Conservation (phyloP, 1,284 basidiomycete species). For the Ustilago trichophora region DNA sequence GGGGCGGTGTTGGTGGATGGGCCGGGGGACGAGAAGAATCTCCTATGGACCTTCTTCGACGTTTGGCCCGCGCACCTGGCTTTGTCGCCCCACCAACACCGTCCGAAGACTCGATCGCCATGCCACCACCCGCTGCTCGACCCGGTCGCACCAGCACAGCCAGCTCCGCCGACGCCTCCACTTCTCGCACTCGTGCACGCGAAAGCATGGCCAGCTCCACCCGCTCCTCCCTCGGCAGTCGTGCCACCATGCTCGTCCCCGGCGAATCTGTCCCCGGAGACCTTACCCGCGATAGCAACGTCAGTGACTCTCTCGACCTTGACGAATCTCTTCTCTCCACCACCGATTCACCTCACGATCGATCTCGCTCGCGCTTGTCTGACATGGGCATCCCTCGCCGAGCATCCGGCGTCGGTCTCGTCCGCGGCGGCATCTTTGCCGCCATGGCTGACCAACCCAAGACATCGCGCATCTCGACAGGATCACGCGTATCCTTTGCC, state of each 20-base stretch:
- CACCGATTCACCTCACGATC: conserved; percentile 1
- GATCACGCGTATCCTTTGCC: conserved; percentile 42
- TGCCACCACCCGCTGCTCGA: conserved; percentile 29
- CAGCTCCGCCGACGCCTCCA: conserved; percentile 10
- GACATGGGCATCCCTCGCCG: conserved; percentile 40
- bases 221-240: conserved; percentile 18
- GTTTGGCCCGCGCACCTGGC: conserved; percentile 41
- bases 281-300: conserved; percentile 41
- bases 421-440: conserved; percentile 44
- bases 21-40: conserved; percentile 48
- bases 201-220: conserved; percentile 23
- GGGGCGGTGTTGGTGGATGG: conserved; percentile 49
- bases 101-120: conserved; percentile 31
- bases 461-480: conserved; percentile 19
- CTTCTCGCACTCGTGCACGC: conserved; percentile 12
- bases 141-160: conserved; percentile 16
- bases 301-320: conserved; percentile 25
- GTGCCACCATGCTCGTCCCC: conserved; percentile 35
- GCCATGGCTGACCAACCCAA: conserved; percentile 32
- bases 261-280: conserved; percentile 47
- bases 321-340: conserved; percentile 22
- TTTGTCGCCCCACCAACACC: conserved; percentile 43
- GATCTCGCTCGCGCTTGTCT: conserved; percentile 23
- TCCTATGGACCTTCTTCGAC: conserved; percentile 45
- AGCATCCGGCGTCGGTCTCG: conserved; percentile 22